These are phyloP conservation scores for Botrytis byssoidea DNA, from an alignment of 2,329 filamentous ascomycete genomes.

Conservation along the genomic window DNA sequence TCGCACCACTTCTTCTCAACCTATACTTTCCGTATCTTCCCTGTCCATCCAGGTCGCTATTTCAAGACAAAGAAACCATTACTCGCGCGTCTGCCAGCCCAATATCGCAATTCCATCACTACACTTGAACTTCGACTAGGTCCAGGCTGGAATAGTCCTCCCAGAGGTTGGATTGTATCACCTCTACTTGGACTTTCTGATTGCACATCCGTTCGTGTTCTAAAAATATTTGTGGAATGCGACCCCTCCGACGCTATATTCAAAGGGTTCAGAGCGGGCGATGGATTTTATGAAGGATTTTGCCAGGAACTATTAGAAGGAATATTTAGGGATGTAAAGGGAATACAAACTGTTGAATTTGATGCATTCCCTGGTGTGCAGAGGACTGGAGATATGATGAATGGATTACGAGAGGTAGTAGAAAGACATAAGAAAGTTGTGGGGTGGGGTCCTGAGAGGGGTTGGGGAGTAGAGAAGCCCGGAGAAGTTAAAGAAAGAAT, in stretches of 20 bases:
- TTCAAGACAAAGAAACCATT: constrained; percentile 74
- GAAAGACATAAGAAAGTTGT: constrained; percentile 51
- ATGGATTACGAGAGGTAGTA: constrained; percentile 55
- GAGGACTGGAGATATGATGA: constrained; percentile 64
- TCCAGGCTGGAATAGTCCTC: constrained; percentile 70
- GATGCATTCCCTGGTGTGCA: constrained; percentile 67
- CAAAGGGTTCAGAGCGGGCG: constrained; percentile 57
- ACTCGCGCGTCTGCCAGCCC: constrained; percentile 61
- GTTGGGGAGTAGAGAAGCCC: constrained; percentile 51
- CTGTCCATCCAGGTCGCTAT: constrained; percentile 60
- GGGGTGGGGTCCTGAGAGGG: constrained; percentile 66
- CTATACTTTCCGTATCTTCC: constrained; percentile 64
- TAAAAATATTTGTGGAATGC: constrained; percentile 69
- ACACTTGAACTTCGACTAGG: constrained; percentile 69
- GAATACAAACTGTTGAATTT: constrained; percentile 60
- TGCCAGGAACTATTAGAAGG: constrained; percentile 55
- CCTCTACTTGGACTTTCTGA: constrained; percentile 61
- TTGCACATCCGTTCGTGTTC: constrained; percentile 55
- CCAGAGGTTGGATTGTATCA: constrained; percentile 68
- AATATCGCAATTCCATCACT: constrained; percentile 59
- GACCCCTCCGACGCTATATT: constrained; percentile 69
- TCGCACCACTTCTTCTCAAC: constrained; percentile 64
- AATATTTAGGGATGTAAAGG: constrained; percentile 57
- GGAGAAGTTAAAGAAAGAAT: constrained; percentile 42
- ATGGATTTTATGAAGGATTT: constrained; percentile 70